Evolutionary conservation across 768 basidiomycete species (phyloP).

Genomic region (Hypsizygus marmoreus): DNA sequence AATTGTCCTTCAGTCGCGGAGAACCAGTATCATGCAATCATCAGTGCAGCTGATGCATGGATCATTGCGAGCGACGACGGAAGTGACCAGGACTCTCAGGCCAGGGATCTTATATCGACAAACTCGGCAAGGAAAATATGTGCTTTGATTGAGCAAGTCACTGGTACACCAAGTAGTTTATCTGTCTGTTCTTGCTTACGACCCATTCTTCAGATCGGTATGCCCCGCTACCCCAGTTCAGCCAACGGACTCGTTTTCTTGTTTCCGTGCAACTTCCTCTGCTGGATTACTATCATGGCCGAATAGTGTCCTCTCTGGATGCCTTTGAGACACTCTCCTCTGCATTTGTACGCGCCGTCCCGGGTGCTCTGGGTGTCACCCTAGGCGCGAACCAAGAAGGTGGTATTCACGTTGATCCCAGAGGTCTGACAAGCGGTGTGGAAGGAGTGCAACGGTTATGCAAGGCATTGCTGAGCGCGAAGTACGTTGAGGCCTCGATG

Average conservation of each 20-base stretch:
- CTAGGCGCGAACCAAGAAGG: constrained; percentile 47
- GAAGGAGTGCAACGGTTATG: constrained; percentile 83
- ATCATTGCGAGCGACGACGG: constrained; percentile 67
- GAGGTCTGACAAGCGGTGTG: constrained; percentile 76
- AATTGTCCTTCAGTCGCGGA: constrained; percentile 66
- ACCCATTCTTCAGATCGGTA: constrained; percentile 73
- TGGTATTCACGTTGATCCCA: constrained; percentile 51
- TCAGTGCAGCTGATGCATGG: constrained; percentile 85
- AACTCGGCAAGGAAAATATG: constrained; percentile 83
- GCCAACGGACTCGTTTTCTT: constrained; percentile 83
- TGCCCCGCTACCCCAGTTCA: constrained; percentile 76
- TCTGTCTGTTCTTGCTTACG: neutral
- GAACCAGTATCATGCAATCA: constrained; percentile 83
- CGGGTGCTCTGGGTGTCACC: constrained; percentile 78
- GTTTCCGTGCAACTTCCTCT: constrained; percentile 83
- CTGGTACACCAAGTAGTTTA: constrained; percentile 58
- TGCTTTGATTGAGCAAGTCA: constrained; percentile 88
- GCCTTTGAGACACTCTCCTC: constrained; percentile 94
- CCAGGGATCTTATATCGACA: constrained; percentile 64
- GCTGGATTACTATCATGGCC: constrained; percentile 71
- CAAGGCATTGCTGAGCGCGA: constrained; percentile 83
- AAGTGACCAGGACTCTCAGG: constrained; percentile 42
- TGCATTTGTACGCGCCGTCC: constrained; percentile 85
- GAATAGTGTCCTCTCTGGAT: constrained; percentile 84
- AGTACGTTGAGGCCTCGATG: constrained; percentile 70